Percentiles rank a stretch among this genome's conserved stretches.
These are phyloP conservation scores for Myrmaecium sp. DNA, from an alignment of 2,329 filamentous ascomycete genomes.

Conservation along the genomic window DNA sequence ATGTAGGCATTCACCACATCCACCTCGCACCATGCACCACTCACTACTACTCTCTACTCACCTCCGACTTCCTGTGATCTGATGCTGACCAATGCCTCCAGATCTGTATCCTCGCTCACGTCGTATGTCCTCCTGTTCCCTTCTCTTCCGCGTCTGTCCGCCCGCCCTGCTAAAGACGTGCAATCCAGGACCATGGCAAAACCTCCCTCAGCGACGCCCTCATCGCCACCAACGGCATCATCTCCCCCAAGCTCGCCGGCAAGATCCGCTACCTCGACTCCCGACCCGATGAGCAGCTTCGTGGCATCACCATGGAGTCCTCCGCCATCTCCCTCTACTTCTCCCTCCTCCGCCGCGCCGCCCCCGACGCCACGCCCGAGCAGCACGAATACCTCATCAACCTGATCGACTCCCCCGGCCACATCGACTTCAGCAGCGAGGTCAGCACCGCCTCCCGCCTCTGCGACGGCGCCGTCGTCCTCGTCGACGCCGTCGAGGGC, in stretches of 20 bases:
- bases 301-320: conserved; percentile 99
- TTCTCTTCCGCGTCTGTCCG: conserved; percentile 2
- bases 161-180: conserved; percentile 7
- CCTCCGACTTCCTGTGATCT: conserved; percentile 14
- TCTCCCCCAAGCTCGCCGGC: conserved; percentile 89
- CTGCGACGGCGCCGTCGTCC: conserved; percentile 83
- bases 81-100: conserved; percentile 25
- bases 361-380: conserved; percentile 50
- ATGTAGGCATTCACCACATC: conserved; percentile 42
- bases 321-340: conserved; percentile 95
- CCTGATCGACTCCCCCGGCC: conserved; percentile 90
- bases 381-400: conserved; percentile 91
- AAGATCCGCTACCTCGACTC: conserved; percentile 98
- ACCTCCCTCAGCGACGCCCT: conserved; percentile 92
- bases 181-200: conserved; percentile 72
- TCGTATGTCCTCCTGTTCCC: conserved; percentile 31
- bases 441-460: conserved; percentile 89
- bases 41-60: conserved; percentile 8
- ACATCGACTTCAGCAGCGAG: conserved; percentile 97
- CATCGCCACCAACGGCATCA: conserved; percentile 97
- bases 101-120: conserved; percentile 93
- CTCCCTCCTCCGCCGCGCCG: conserved; percentile 63
- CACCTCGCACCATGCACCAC: conserved; percentile 2
- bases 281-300: conserved; percentile 81
- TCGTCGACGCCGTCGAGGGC: conserved; percentile 93